Conservation (phyloP, 768 basidiomycete genomes). For the Tricholoma sp. region DNA sequence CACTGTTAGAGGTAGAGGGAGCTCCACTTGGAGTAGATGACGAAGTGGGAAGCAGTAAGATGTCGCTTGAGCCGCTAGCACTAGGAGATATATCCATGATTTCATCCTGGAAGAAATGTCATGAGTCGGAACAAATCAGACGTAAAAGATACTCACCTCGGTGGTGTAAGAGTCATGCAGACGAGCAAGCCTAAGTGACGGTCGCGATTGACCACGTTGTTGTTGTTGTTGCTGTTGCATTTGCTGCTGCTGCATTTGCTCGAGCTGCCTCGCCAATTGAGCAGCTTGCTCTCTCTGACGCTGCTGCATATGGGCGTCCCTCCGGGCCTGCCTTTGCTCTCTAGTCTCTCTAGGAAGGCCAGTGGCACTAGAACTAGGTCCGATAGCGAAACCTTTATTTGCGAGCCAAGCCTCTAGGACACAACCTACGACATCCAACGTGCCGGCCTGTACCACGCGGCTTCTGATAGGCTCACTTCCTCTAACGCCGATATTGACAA, state of each 20-base stretch:
- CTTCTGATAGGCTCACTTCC: constrained; percentile 90
- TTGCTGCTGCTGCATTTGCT: constrained; percentile 50
- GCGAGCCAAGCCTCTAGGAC: constrained; percentile 92
- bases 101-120: constrained; percentile 10
- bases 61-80: constrained; percentile 8
- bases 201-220: background rate
- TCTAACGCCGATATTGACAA: constrained; percentile 95
- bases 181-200: background rate
- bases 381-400: constrained; percentile 82
- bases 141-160: background rate
- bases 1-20: constrained; percentile 38
- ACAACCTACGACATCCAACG: constrained; percentile 88
- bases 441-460: constrained; percentile 92
- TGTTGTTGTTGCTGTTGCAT: constrained; percentile 18
- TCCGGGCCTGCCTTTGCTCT: constrained; percentile 64
- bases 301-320: constrained; percentile 50
- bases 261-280: constrained; percentile 53
- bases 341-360: constrained; percentile 70
- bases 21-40: constrained; percentile 12
- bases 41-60: constrained; percentile 13
- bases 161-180: background rate
- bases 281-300: constrained; percentile 58
- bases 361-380: constrained; percentile 72
- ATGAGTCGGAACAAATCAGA: background rate
- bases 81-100: constrained; percentile 16